Conservation (phyloP, 495 filamentous ascomycete genomes). For the Hypoxylon rickii region DNA sequence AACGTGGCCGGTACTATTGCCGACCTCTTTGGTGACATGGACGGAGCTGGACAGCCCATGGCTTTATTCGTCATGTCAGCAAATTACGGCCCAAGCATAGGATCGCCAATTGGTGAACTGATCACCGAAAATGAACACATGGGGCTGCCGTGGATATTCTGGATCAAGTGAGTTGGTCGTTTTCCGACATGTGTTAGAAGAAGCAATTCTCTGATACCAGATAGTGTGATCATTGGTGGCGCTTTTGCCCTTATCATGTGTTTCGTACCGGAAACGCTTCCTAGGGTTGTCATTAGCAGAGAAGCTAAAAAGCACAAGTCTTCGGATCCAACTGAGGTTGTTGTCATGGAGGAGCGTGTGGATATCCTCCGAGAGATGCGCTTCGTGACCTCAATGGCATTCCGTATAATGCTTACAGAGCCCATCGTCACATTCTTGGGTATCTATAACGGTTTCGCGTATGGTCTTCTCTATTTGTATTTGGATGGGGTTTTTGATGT, state of each 20-base stretch:
- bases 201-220: slow-evolving; percentile 3
- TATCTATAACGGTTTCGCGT: slow-evolving; percentile 45
- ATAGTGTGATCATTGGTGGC: slow-evolving; percentile 39
- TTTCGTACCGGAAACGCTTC: slow-evolving; percentile 44
- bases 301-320: slow-evolving; percentile 29
- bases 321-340: slow-evolving; percentile 27
- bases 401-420: slow-evolving; percentile 45
- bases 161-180: slow-evolving; percentile 36
- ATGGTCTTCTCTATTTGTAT: slow-evolving; percentile 43
- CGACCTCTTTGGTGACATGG: slow-evolving; percentile 43
- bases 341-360: slow-evolving; percentile 32
- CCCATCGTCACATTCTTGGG: slow-evolving; percentile 44
- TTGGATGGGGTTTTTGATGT: slow-evolving; percentile 47
- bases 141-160: slow-evolving; percentile 45
- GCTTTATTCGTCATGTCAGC: slow-evolving; percentile 44
- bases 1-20: slow-evolving; percentile 47
- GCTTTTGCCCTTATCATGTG: slow-evolving; percentile 38
- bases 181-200: not conserved
- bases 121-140: slow-evolving; percentile 38
- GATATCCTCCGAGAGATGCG: slow-evolving; percentile 41
- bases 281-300: slow-evolving; percentile 40
- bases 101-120: slow-evolving; percentile 42
- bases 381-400: slow-evolving; percentile 46
- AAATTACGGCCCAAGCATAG: slow-evolving; percentile 43
- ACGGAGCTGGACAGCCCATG: slow-evolving; percentile 45